Conservation (phyloP, 2,329 filamentous ascomycete species). For the Xylariaceae sp. region DNA sequence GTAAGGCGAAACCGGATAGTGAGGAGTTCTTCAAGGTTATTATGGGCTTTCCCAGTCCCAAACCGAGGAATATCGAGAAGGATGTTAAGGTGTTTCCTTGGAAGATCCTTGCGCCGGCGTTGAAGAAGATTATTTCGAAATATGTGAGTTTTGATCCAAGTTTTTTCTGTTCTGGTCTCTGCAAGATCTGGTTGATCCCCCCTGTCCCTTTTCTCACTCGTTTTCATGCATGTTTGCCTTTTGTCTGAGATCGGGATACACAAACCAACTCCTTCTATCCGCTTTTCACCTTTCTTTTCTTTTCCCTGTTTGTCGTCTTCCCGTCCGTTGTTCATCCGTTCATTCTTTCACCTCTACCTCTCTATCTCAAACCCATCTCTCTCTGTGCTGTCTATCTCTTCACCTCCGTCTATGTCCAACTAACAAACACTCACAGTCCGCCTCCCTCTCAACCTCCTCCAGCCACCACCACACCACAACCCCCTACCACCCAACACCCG, state of each 20-base stretch:
- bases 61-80: slow-evolving; percentile 97
- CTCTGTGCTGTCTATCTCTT: neutral
- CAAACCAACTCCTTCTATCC: neutral
- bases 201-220: neutral
- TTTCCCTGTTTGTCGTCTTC: neutral
- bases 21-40: slow-evolving; percentile 99
- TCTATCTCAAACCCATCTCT: too few species aligned
- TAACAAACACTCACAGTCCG: slow-evolving; percentile 24
- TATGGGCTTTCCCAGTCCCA: slow-evolving; percentile 93
- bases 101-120: slow-evolving; percentile 78
- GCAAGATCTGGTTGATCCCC: neutral
- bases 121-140: slow-evolving; percentile 99
- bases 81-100: slow-evolving; percentile 98
- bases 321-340: neutral
- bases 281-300: neutral
- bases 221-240: neutral
- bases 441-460: slow-evolving; percentile 26
- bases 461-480: slow-evolving; percentile 9
- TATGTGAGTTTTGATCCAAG: slow-evolving; percentile 45
- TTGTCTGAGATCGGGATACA: neutral
- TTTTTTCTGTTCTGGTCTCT: neutral
- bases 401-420: neutral
- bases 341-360: too few species aligned
- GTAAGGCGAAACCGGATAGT: slow-evolving; percentile 84
- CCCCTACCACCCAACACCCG: slow-evolving; percentile 19